Evolutionary conservation across 2,329 filamentous ascomycete genomes (phyloP).

Genomic region (Aureobasidium lini): DNA sequence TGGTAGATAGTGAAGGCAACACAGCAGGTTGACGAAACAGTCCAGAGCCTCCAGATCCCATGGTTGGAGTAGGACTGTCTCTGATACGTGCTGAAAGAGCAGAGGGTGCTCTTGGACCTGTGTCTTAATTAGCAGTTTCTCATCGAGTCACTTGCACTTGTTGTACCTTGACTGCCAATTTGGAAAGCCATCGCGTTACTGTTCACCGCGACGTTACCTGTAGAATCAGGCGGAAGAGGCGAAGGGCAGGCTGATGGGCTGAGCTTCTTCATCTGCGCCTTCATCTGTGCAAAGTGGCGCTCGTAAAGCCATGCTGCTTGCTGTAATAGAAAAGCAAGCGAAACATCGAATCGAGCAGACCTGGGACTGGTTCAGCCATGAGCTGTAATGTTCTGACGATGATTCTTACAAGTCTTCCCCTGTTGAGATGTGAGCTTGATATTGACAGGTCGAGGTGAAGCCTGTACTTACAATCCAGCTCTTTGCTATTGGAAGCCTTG

Average conservation of each 20-base stretch:
- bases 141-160: not conserved
- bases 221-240: conserved; percentile 42
- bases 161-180: not conserved
- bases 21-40: conserved; percentile 17
- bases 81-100: conserved; percentile 49
- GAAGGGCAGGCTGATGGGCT: conserved; percentile 52
- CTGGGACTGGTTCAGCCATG: conserved; percentile 32
- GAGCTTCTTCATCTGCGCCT: conserved; percentile 78
- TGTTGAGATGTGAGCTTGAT: conserved; percentile 28
- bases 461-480: conserved; percentile 68
- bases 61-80: conserved; percentile 48
- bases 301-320: conserved; percentile 94
- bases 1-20: conserved; percentile 9
- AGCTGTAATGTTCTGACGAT: not conserved
- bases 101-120: conserved; percentile 41
- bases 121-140: not conserved
- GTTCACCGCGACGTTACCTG: conserved; percentile 32
- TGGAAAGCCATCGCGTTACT: conserved; percentile 22
- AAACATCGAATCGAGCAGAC: conserved; percentile 72
- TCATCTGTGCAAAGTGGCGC: conserved; percentile 79
- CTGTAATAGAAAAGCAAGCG: conserved; percentile 80
- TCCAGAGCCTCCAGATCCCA: conserved; percentile 34
- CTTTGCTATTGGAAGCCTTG: conserved; percentile 65
- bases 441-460: conserved; percentile 9
- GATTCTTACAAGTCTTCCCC: conserved; percentile 65